Base-by-base conservation (phyloP, 495 filamentous ascomycete genomes). In the Penicillium alfredii region DNA sequence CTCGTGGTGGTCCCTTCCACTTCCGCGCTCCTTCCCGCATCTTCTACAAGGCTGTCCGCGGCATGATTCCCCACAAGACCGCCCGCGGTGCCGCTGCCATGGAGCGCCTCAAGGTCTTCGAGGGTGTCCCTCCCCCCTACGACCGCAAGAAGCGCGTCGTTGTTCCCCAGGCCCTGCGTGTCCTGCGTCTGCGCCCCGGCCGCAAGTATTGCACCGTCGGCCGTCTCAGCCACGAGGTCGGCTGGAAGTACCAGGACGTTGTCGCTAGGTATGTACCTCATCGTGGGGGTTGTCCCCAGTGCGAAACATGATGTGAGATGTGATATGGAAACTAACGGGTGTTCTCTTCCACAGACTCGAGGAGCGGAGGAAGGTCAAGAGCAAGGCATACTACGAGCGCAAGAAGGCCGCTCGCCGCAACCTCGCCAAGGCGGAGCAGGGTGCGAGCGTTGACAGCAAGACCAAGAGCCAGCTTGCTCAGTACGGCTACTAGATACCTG, bases 51-150 rank as follows among this genome's bases (percentile, higher is more conserved):
- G 88, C 92, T 63, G 87, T 98, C 72, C 93, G 92, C 63, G 92
- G 92, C 66, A 98, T 98, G 92, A 90, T 97, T 49, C 93, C 92
- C 60, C 92, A 98, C 85, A 98, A 98, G 81, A 97, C 92, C 52
- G 75, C 90, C 63, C 92, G 92, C 63, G 92, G 92, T 64, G 84
- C 90, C 60, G 88, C 89, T 47, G 92, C 92, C 45, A 68, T 98
- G 67, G 88, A 96, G 77, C 82, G 92, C 67, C 85, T 98, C 41
- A 97, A 97, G 86, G 86, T 93, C 63, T 98, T 96, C 73, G 92
- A 98, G 86, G 92, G 92, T 77, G 80, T 97, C 54, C 92, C 92
- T 56, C 88, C 92, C 65, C 90, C 92, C 54, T 98, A 98, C 62
- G 92, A 98, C 77, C 92, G 92, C 74, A 89, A 93, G 81, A 97